A percentile compares a stretch with the other conserved stretches of the same genome.
These are phyloP conservation scores for Botryotinia globosa DNA, from an alignment of 2,329 filamentous ascomycete genomes.

Conservation along the genomic window DNA sequence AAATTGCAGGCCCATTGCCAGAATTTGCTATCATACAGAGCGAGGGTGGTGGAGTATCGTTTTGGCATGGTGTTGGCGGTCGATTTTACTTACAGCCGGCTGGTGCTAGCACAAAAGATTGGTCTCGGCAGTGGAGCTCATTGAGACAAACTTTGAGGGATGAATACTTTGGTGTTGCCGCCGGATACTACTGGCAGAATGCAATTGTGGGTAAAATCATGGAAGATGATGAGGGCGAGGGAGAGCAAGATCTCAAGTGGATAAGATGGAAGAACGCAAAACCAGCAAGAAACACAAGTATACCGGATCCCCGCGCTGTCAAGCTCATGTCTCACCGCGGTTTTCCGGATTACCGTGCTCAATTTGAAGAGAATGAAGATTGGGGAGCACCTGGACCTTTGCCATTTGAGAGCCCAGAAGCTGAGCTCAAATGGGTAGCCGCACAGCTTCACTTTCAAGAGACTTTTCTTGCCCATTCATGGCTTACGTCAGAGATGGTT, in stretches of 20 bases:
- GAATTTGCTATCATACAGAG: slow-evolving; percentile 35
- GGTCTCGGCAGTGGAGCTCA: slow-evolving; percentile 22
- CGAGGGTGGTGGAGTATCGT: slow-evolving; percentile 32
- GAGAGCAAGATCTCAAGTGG: slow-evolving; percentile 16
- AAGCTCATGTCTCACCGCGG: background rate
- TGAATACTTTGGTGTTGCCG: slow-evolving; percentile 16
- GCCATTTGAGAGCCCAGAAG: slow-evolving; percentile 9
- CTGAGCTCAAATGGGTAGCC: slow-evolving; percentile 19
- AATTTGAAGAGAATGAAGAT: background rate
- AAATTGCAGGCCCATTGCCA: slow-evolving; percentile 36
- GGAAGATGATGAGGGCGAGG: slow-evolving; percentile 16
- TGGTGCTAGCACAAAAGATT: slow-evolving; percentile 5
- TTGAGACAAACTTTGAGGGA: slow-evolving; percentile 22
- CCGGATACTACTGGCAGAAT: slow-evolving; percentile 30
- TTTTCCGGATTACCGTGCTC: background rate
- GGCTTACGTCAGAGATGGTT: background rate
- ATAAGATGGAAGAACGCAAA: slow-evolving; percentile 14
- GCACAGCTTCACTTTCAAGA: slow-evolving; percentile 12
- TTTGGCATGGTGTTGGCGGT: slow-evolving; percentile 34
- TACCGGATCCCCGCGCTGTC: background rate
- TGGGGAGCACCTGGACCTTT: slow-evolving; percentile 17
- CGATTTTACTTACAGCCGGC: slow-evolving; percentile 23
- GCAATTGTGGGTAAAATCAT: slow-evolving; percentile 24
- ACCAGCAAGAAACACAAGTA: background rate
- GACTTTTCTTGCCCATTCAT: background rate